phyloP scores from a whole-genome alignment of 495 filamentous ascomycete species.

The Penicillium cataractarum region DNA sequence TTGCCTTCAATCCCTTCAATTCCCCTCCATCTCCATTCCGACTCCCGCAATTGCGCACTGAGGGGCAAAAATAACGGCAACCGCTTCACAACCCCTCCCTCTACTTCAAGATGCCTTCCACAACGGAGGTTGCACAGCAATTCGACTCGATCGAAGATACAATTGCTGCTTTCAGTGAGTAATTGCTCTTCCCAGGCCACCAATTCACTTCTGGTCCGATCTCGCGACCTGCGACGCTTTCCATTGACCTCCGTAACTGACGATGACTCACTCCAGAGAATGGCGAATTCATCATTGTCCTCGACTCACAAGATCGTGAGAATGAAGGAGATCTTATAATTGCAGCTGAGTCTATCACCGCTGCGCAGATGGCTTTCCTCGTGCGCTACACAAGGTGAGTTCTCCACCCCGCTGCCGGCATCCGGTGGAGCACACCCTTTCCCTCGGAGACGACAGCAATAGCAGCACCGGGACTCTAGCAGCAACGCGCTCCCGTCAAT shows the following conservation, averaged over 20 bases:
- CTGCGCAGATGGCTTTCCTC: conserved; percentile 93
- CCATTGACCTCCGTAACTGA: conserved; percentile 22
- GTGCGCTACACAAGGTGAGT: conserved; percentile 74
- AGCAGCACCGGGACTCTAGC: neutral
- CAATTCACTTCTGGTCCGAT: neutral
- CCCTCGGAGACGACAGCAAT: neutral
- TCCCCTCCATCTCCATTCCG: neutral
- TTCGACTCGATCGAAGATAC: conserved; percentile 90
- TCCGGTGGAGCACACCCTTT: neutral
- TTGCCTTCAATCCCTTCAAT: neutral
- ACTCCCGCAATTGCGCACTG: conserved; percentile 21
- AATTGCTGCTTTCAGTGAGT: conserved; percentile 81
- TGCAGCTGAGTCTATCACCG: conserved; percentile 81
- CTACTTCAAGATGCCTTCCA: conserved; percentile 38
- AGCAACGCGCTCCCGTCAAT: neutral
- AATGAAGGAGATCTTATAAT: conserved; percentile 99
- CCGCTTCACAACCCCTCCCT: conserved; percentile 9
- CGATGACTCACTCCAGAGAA: conserved; percentile 55
- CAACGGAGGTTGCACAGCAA: conserved; percentile 37
- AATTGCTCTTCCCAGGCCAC: neutral
- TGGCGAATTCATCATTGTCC: conserved; percentile 93
- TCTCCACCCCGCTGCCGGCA: conserved; percentile 4
- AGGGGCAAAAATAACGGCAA: conserved; percentile 26
- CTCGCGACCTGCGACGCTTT: neutral
- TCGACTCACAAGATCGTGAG: conserved; percentile 87